These are phyloP conservation scores for Fraxinus albicans DNA, from an alignment of 305 asterid genomes.

Conservation along the genomic window DNA sequence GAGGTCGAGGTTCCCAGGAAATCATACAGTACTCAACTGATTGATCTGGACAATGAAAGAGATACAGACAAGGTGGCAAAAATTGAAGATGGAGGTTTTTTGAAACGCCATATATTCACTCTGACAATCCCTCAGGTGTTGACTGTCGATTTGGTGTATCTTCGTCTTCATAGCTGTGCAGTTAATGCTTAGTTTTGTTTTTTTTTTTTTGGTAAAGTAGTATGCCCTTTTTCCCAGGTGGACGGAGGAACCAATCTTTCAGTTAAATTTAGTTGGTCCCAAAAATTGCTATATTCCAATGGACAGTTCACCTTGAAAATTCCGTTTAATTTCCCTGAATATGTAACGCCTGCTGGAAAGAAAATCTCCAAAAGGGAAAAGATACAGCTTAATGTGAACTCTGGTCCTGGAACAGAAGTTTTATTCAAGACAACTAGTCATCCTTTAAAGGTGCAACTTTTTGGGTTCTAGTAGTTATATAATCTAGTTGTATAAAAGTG, in stretches of 20 bases:
- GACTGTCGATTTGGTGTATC: background rate
- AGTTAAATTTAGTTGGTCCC: constrained; percentile 84
- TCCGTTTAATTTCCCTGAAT: constrained; percentile 86
- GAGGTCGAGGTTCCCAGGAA: constrained; percentile 80
- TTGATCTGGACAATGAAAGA: constrained; percentile 36
- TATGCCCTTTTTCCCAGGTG: constrained; percentile 41
- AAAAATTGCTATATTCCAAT: constrained; percentile 56
- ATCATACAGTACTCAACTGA: constrained; percentile 56
- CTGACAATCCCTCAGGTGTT: constrained; percentile 75
- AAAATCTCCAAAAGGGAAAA: constrained; percentile 79
- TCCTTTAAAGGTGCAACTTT: constrained; percentile 70
- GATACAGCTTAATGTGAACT: constrained; percentile 62
- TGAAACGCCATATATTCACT: constrained; percentile 66
- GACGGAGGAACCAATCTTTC: constrained; percentile 85
- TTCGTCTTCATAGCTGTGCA: constrained; percentile 4
- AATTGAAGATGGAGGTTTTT: constrained; percentile 59
- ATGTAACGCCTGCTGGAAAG: constrained; percentile 82
- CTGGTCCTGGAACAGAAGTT: constrained; percentile 72
- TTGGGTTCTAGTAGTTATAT: constrained; percentile 17
- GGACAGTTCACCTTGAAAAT: constrained; percentile 66
- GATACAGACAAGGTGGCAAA: constrained; percentile 39
- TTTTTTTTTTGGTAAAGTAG: background rate
- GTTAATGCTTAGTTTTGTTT: background rate
- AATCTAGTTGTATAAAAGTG: background rate
- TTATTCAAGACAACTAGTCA: constrained; percentile 65